Evolutionary conservation across 352 stramenopile species (phyloP), one percentile per base, ranked within the genome.

Genomic region (Elongisporangium undulatum): DNA sequence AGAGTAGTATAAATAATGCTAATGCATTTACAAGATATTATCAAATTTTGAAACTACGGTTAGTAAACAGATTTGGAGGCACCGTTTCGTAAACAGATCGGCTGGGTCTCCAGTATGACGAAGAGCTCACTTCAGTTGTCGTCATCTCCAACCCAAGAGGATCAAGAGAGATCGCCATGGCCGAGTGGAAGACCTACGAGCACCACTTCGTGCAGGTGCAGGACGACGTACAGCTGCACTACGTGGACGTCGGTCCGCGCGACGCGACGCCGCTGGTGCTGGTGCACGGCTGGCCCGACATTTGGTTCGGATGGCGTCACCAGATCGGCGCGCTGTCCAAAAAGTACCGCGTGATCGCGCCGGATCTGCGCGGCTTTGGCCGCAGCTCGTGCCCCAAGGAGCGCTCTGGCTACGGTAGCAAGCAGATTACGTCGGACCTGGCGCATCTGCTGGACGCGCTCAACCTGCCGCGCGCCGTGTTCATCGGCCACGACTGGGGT

Each of bases 401-500:
- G 9, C 49, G 70, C 4, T 66, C 72, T 17, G 57, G 26, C 21
- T 89, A 89, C 64, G 75, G 75, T 22, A 67, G 64, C 49, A 82
- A 89, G 66, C 81, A 85, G 58, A 64, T 82, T 41, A 79, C 67
- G 22, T 39, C 51, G 13, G 79, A 89, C 50, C 62, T 87, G 4
- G 71, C 63, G 0, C 70, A 58, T 2, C 53, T 21, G 54, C 17
- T 62, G 87, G 80, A 93, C 55, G 64, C 67, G n/a, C 56, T 93
- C 24, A 64, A 87, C 13, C 85, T 92, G 22, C 55, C 82, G 23
- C 76, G 83, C 52, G 78, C 77, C 15, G 81, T 90, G 51, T 82
- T 92, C 50, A 75, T 88, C 51, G 82, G 82, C 45, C 82, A 92
- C 59, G 79, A 92, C 56, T 92, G 82, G 82, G 82, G 82, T 55